These are phyloP conservation scores for Solanum clarkiae DNA, from an alignment of 257 asterid genomes.

Conservation along the genomic window DNA sequence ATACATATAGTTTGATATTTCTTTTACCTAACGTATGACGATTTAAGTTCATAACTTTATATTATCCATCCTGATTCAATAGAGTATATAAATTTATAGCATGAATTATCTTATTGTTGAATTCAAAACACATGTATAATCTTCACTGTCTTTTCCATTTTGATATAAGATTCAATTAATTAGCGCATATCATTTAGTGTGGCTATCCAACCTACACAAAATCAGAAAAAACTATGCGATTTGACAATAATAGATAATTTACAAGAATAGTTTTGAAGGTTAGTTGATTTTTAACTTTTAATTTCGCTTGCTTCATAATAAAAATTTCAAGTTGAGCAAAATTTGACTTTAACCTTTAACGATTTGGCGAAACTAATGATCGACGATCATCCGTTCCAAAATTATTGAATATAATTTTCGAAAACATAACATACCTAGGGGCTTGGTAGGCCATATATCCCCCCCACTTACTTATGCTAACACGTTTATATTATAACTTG, in stretches of 20 bases:
- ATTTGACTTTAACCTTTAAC: not conserved
- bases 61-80: not conserved
- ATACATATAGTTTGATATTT: no score
- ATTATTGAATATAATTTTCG: no score
- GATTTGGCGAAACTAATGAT: no score
- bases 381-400: no score
- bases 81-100: not conserved
- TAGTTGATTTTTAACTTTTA: not conserved
- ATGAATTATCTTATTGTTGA: not conserved
- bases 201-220: not conserved
- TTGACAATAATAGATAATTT: not conserved
- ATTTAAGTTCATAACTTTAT: not conserved
- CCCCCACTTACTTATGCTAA: no score
- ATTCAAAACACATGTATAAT: not conserved
- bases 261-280: not conserved
- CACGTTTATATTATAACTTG: no score
- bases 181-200: not conserved
- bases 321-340: not conserved
- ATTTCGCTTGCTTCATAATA: fast-evolving
- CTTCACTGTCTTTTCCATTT: not conserved
- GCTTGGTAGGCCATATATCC: no score
- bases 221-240: not conserved
- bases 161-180: not conserved
- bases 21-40: not conserved
- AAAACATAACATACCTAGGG: no score